These are phyloP conservation scores for Ophiostoma novo-ulmi DNA, from an alignment of 2,329 filamentous ascomycete species.

Conservation along the genomic window DNA sequence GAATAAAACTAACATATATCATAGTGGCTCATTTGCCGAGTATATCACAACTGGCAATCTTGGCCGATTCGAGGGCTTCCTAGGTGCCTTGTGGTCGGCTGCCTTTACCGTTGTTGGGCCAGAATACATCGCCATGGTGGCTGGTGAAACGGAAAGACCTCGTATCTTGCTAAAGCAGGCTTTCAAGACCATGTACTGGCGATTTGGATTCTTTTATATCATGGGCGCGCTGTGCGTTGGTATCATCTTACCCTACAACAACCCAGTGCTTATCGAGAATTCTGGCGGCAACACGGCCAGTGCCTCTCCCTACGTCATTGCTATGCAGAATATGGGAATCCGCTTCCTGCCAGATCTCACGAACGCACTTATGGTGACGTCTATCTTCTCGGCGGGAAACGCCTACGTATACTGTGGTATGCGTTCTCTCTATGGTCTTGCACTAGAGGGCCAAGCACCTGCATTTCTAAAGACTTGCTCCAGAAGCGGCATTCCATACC, in stretches of 20 bases:
- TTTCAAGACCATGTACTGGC: constrained; percentile 64
- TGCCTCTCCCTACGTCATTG: constrained; percentile 63
- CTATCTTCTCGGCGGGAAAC: constrained; percentile 56
- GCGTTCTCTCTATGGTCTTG: constrained; percentile 39
- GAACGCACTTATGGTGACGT: constrained; percentile 54
- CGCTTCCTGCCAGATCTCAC: constrained; percentile 62
- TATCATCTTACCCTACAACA: constrained; percentile 61
- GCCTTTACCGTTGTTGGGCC: constrained; percentile 44
- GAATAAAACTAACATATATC: neutral
- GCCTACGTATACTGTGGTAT: constrained; percentile 50
- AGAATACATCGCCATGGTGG: constrained; percentile 63
- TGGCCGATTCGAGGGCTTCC: constrained; percentile 29
- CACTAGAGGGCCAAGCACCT: constrained; percentile 40
- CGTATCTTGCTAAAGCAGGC: constrained; percentile 61
- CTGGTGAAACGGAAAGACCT: constrained; percentile 63
- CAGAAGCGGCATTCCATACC: constrained; percentile 38
- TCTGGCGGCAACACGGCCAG: constrained; percentile 40
- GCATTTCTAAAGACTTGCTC: constrained; percentile 35
- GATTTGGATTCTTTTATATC: constrained; percentile 65
- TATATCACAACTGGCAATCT: constrained; percentile 40
- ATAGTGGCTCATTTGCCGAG: constrained; percentile 37
- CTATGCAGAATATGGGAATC: constrained; percentile 62
- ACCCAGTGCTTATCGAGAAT: constrained; percentile 39
- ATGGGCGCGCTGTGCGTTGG: constrained; percentile 60
- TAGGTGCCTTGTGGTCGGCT: constrained; percentile 35